A percentile compares a stretch with the other conserved stretches of the same genome.
phyloP scores from a whole-genome alignment of 345 rosid species.

The Lumnitzera racemosa region DNA sequence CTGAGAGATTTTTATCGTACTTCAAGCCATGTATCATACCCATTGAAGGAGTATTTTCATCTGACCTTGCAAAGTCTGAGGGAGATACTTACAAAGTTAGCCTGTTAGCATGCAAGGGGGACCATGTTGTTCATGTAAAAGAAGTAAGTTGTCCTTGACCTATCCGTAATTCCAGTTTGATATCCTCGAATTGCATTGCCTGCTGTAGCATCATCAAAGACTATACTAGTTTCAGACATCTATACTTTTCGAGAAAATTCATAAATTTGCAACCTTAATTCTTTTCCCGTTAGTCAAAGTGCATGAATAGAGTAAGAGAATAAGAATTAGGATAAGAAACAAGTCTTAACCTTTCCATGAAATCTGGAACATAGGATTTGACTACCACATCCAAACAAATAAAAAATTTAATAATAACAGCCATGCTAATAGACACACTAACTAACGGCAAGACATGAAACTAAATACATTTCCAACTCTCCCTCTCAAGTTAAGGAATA shows the following conservation, averaged over 20 bases:
- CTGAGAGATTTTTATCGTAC: constrained; percentile 67
- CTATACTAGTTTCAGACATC: not conserved
- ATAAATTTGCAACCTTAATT: not conserved
- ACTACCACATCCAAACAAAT: no score
- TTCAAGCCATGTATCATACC: constrained; percentile 89
- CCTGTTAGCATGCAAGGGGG: constrained; percentile 68
- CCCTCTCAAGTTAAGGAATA: no score
- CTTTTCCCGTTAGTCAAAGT: not conserved
- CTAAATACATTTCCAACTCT: no score
- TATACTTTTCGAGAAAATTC: not conserved
- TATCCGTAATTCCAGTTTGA: not conserved
- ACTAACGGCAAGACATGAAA: no score
- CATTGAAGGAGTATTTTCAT: constrained; percentile 47
- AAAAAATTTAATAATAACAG: no score
- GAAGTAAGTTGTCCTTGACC: constrained; percentile 44
- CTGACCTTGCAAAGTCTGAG: constrained; percentile 21
- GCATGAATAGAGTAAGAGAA: no score
- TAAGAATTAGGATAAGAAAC: no score
- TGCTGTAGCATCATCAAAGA: not conserved
- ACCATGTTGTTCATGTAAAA: constrained; percentile 73
- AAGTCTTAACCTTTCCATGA: no score
- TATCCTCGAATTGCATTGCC: not conserved
- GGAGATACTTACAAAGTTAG: constrained; percentile 38
- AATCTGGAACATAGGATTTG: no score
- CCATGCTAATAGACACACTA: no score